Base-by-base conservation (phyloP, 2,329 filamentous ascomycete genomes). In the Talaromyces islandicus region DNA sequence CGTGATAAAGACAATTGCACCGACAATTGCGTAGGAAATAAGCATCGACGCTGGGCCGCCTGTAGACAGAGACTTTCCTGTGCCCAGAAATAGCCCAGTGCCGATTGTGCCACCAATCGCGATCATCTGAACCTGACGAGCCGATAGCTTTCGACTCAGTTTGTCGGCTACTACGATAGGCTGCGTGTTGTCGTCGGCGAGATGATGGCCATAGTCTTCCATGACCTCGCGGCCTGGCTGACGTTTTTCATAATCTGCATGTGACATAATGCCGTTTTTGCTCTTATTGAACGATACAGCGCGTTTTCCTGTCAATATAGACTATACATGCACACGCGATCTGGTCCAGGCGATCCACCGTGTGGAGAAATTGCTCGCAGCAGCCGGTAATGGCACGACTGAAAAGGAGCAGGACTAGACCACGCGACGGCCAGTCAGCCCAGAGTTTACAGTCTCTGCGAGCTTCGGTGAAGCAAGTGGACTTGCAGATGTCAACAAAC, bases 1-100 rank as follows among this genome's bases (percentile, higher is more conserved):
- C 66, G 94, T 90, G 48, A 91, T 77, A 74, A 87, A 94, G 65
- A 93, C 90, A 62, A 94, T 69, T 54, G 78, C 75, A 53, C 77
- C 77, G 51, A 78, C 75, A 58, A 75, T 69, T 4, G 73, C 66
- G 65, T 79, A 79, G 6, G 75, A 75, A 51, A 79, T 78, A 30
- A 79, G 67, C 41, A 79, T 72, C 3, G 76, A 68, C 14, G 69
- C 77, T 21, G 77, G 77, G 66, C 74, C 62, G 25, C 38, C 58
- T 29, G 43, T 75, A 59, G 71, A 69, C 46, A 75, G 66, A 62
- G 73, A 72, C 51, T 69, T 68, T 41, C 75, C 75, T 12, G 74
- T 76, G 64, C 74, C 74, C 54, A 71, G 75, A 61, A 78, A 74
- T 50, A 77, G 64, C 56, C 75, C 75, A 29, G 75, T 77, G 55